Conservation (phyloP, 2,329 filamentous ascomycete genomes). For the Trichoderma sp. region DNA sequence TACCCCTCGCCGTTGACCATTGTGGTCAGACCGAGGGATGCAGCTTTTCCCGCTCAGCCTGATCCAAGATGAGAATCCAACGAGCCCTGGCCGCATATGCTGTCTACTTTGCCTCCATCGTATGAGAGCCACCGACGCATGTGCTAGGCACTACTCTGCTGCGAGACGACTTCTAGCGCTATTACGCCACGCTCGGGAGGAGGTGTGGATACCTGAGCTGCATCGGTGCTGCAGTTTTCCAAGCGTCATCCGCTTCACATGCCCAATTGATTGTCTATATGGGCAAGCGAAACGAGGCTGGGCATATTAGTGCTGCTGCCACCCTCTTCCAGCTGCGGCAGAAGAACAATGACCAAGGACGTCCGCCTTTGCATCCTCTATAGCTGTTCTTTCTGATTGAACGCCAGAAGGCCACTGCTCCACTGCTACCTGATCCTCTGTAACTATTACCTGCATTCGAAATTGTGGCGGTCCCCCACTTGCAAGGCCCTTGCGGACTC, state of each 20-base stretch:
- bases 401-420: conserved; percentile 16
- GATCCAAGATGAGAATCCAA: conserved; percentile 19
- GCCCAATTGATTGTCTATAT: conserved; percentile 26
- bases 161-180: conserved; percentile 13
- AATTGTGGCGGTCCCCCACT: conserved; percentile 26
- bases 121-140: conserved; percentile 26
- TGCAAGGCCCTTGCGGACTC: conserved; percentile 27
- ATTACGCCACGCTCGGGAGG: conserved; percentile 29
- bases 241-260: conserved; percentile 27
- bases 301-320: conserved; percentile 10
- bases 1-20: not conserved
- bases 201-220: conserved; percentile 24
- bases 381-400: conserved; percentile 14
- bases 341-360: not conserved
- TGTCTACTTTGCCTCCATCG: conserved; percentile 21
- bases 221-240: conserved; percentile 25
- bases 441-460: conserved; percentile 31
- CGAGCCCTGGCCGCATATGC: conserved; percentile 24
- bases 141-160: conserved; percentile 24
- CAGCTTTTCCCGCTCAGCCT: conserved; percentile 12
- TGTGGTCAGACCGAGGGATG: conserved; percentile 13
- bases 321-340: conserved; percentile 3
- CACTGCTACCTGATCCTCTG: conserved; percentile 24
- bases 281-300: conserved; percentile 23
- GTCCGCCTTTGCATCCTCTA: not conserved